These are phyloP conservation scores for Nasturtium officinale DNA, from an alignment of 345 rosid genomes.

Conservation along the genomic window DNA sequence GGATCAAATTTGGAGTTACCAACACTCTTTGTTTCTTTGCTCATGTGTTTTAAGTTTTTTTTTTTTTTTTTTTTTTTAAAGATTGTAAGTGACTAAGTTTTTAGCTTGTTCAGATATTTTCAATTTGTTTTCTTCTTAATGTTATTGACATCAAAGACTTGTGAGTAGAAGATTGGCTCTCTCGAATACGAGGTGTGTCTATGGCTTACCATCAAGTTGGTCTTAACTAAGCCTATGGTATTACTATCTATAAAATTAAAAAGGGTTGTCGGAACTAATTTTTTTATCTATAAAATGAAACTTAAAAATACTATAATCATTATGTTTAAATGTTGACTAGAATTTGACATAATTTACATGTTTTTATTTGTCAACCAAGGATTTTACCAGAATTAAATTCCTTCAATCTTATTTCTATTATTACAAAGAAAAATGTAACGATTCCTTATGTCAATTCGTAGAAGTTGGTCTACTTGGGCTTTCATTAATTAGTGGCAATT, in stretches of 20 bases:
- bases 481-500: neutral
- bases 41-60: slow-evolving; percentile 14
- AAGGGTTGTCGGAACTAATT: neutral
- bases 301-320: neutral
- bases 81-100: slow-evolving; percentile 22
- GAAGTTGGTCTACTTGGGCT: neutral
- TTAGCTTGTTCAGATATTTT: slow-evolving; percentile 18
- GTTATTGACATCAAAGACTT: slow-evolving; percentile 27
- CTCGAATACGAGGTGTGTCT: neutral
- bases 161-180: slow-evolving; percentile 18
- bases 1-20: slow-evolving; percentile 40
- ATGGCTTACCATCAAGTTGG: neutral
- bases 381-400: neutral
- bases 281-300: neutral
- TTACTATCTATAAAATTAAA: neutral
- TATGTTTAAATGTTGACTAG: neutral
- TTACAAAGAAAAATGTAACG: too few species aligned
- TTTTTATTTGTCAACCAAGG: neutral
- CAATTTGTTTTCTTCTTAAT: neutral
- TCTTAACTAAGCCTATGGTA: neutral
- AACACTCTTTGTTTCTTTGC: neutral
- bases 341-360: neutral
- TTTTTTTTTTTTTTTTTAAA: slow-evolving; percentile 11
- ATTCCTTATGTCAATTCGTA: neutral
- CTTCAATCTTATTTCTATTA: neutral